Percentiles rank a stretch among this genome's conserved stretches.
Conservation (phyloP, 106 monocot species). For the Dioscorea alata region DNA sequence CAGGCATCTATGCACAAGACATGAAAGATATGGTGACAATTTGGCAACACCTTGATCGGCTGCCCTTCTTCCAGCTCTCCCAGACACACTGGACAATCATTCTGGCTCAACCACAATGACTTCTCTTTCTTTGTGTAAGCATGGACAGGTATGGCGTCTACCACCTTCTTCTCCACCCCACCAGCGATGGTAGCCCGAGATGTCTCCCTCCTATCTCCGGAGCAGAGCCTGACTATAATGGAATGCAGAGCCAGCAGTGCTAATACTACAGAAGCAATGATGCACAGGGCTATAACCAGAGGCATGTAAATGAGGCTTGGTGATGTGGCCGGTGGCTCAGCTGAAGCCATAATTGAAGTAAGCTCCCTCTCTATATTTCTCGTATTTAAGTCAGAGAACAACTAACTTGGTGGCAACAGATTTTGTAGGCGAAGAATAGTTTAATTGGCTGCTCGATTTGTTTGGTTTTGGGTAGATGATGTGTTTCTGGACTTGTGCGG, state of each 20-base stretch:
- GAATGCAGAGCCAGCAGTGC: background rate
- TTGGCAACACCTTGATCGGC: conserved; percentile 8
- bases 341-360: background rate
- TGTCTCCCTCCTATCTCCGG: background rate
- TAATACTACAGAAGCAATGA: background rate
- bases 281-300: background rate
- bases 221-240: background rate
- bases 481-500: too few species aligned
- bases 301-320: background rate
- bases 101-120: too few species aligned
- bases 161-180: background rate
- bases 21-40: conserved; percentile 18
- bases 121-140: too few species aligned
- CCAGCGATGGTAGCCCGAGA: background rate
- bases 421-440: too few species aligned
- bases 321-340: background rate
- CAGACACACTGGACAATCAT: conserved; percentile 14
- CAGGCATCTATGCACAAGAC: conserved; percentile 17
- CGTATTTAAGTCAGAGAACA: too few species aligned
- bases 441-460: too few species aligned
- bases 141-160: too few species aligned
- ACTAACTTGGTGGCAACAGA: too few species aligned
- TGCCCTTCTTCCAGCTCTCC: conserved; percentile 14
- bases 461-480: too few species aligned
- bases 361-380: too few species aligned